Conservation (phyloP, 768 basidiomycete genomes). For the Lactarius indigo region DNA sequence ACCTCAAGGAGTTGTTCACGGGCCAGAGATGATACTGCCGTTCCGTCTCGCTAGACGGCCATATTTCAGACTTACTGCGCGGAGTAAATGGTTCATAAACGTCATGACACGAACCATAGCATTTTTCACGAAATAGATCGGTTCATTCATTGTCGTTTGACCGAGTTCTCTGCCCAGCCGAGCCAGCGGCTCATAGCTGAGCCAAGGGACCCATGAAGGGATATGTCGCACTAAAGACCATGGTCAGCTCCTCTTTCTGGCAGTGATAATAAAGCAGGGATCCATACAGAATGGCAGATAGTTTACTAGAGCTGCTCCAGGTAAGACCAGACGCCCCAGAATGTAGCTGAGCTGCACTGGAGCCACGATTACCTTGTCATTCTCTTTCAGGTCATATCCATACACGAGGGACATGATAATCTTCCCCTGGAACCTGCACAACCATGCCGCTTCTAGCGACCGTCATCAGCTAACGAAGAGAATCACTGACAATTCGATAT, state of each 20-base stretch:
- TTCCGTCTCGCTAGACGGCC: background rate
- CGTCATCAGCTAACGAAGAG: too few relatives aligned
- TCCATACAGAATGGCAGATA: conserved; percentile 13
- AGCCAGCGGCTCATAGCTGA: conserved; percentile 3
- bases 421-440: background rate
- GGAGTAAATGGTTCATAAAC: background rate
- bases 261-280: too few relatives aligned
- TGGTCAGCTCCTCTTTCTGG: background rate
- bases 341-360: background rate
- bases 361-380: background rate
- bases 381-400: conserved; percentile 8
- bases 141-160: background rate
- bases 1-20: background rate
- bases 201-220: conserved; percentile 14
- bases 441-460: background rate
- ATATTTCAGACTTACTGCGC: background rate
- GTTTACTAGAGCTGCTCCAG: conserved; percentile 12
- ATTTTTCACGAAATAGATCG: conserved; percentile 6
- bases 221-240: conserved; percentile 6
- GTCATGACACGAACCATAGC: conserved; percentile 4
- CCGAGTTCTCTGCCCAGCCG: background rate
- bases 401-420: conserved; percentile 5
- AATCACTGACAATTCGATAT: conserved; percentile 5
- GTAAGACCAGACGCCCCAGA: background rate
- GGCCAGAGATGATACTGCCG: background rate